These are phyloP conservation scores for Tetradesmus obliquus DNA, from an alignment of 139 green algal species.

Conservation along the genomic window DNA sequence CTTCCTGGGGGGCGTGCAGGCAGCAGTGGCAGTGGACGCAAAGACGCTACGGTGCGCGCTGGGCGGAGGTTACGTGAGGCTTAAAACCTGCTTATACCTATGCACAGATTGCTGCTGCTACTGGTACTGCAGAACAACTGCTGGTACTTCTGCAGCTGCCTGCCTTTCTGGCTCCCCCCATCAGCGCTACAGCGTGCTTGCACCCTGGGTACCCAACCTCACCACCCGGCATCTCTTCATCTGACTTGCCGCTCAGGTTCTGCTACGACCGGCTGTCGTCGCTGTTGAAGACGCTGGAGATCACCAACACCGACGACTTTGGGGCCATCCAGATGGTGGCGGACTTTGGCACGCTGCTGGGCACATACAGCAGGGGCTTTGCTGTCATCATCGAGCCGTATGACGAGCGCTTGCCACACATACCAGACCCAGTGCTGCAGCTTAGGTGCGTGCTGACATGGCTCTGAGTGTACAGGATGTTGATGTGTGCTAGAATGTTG, in stretches of 20 bases:
- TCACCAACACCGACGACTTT: slow-evolving; percentile 96
- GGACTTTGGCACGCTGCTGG: slow-evolving; percentile 98
- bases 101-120: background rate
- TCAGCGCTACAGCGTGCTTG: background rate
- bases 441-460: slow-evolving; percentile 27
- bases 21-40: slow-evolving; percentile 63
- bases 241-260: slow-evolving; percentile 61
- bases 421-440: slow-evolving; percentile 96
- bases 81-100: too few relatives aligned
- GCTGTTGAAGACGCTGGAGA: slow-evolving; percentile 97
- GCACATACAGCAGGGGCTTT: slow-evolving; percentile 95
- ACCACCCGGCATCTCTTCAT: too few relatives aligned
- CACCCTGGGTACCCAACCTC: background rate
- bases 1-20: slow-evolving; percentile 86
- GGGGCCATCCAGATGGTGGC: slow-evolving; percentile 89
- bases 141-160: background rate
- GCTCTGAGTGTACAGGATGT: background rate
- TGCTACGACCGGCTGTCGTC: slow-evolving; percentile 97
- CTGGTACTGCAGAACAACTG: background rate
- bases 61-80: background rate
- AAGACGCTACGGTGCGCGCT: slow-evolving; percentile 74
- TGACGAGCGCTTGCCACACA: slow-evolving; percentile 92
- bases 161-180: background rate
- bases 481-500: too few relatives aligned
- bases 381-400: slow-evolving; percentile 99